Evolutionary conservation across 257 asterid species (phyloP), one percentile per base, ranked within the genome.

Genomic region (Solanum chiquidenum): DNA sequence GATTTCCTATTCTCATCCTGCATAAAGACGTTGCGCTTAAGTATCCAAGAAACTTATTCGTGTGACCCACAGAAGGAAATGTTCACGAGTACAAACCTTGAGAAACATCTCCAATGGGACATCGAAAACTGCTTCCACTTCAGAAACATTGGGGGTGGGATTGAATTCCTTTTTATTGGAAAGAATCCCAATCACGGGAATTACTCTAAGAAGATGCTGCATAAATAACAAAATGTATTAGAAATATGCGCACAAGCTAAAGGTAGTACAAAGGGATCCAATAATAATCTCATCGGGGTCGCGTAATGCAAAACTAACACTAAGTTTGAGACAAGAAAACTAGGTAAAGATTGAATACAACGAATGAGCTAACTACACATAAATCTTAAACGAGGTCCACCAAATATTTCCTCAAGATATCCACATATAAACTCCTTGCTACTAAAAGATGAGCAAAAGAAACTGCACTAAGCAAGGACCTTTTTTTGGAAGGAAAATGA

Each of bases 41-140:
- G 42, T 49, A 49, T 49, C 11, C 69, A 49, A 29, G 69, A 49
- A 82, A 49, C 40, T 27, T 79, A 44, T 29, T 44, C 1, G 4
- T 42, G 16, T 29, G 40, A 46, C 4, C 13, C 16, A 6, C 18
- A 4, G 21, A 49, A 62, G 40, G 66, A 52, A 84, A 69, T 21
- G 38, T 46, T 42, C 25, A 35, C 34, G 8, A 34, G 83, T 34
- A 87, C 46, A 31, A 75, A 97, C 99, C 98, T 94, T 95, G 91
- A 97, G 96, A 92, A 97, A 97, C 98, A 97, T 95, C 91, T 95
- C 99, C 92, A 97, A 92, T 16, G 99, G 99, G 58, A 97, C 98
- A 66, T 95, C 97, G 86, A 97, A 97, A 77, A 97, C 91, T 64
- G 89, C 91, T 88, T 97, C 98, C 14, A 97, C 99, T 91, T 97